Conservation (phyloP, 148 eudicot genomes). For the Silene uniflora region DNA sequence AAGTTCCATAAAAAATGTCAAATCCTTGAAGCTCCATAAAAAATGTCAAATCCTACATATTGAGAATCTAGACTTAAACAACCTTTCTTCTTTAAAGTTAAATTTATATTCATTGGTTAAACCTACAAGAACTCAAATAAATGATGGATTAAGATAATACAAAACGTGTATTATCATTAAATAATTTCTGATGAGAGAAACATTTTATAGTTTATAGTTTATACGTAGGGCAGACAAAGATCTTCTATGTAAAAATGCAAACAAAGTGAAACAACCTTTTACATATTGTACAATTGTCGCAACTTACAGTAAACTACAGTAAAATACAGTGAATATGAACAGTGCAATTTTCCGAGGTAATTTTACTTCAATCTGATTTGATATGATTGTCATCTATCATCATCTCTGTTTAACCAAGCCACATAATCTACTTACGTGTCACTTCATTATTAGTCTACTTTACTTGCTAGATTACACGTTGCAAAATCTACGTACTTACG, state of each 20-base stretch:
- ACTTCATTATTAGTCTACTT: background rate
- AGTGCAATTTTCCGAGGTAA: conserved; percentile 25
- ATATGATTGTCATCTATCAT: conserved; percentile 14
- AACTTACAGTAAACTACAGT: conserved; percentile 4
- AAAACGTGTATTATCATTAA: background rate
- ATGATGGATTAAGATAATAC: background rate
- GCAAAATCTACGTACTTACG: too few species aligned
- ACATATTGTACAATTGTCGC: conserved; percentile 22
- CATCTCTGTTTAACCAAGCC: conserved; percentile 9
- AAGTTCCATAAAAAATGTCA: too few species aligned
- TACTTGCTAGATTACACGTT: too few species aligned
- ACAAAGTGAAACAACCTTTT: conserved; percentile 14
- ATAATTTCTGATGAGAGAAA: too few species aligned
- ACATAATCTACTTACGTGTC: conserved; percentile 15
- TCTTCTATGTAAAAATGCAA: conserved; percentile 12
- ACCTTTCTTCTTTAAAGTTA: too few species aligned
- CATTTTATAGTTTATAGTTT: too few species aligned
- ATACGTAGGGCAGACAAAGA: conserved; percentile 1
- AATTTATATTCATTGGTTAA: background rate
- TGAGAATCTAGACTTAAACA: too few species aligned
- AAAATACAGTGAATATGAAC: conserved; percentile 7
- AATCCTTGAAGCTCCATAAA: too few species aligned
- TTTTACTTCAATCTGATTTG: background rate
- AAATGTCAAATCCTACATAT: too few species aligned
- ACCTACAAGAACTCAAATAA: background rate